Evolutionary conservation across 1,139 yeast species (phyloP).

Genomic region (Candida tunisiensis): DNA sequence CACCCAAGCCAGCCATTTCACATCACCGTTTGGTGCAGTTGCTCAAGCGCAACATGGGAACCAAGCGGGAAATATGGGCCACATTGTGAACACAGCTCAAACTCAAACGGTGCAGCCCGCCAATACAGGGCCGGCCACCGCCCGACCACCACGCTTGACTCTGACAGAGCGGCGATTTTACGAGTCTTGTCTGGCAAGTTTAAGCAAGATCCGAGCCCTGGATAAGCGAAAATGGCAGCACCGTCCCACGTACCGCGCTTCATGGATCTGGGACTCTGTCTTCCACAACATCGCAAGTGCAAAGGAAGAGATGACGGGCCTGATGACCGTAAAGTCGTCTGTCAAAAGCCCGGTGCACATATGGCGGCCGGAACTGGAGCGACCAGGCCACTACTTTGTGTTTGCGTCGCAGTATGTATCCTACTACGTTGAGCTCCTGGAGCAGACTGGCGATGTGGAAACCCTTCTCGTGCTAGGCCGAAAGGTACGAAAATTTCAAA

Average conservation of each 20-base stretch:
- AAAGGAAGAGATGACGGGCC: constrained; percentile 31
- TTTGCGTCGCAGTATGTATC: constrained; percentile 57
- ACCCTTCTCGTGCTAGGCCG: constrained; percentile 45
- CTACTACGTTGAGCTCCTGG: constrained; percentile 43
- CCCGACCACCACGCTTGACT: too few relatives aligned
- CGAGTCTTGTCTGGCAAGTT: too few relatives aligned
- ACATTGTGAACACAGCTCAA: too few relatives aligned
- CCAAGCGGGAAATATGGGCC: too few relatives aligned
- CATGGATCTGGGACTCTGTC: constrained; percentile 41
- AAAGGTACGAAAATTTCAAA: constrained; percentile 56
- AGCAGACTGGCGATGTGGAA: constrained; percentile 37
- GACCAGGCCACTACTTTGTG: constrained; percentile 86
- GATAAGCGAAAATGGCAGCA: constrained; percentile 93
- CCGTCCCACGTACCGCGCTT: constrained; percentile 60
- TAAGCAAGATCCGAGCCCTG: constrained; percentile 30
- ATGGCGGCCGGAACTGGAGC: constrained; percentile 86
- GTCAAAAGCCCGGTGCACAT: constrained; percentile 64
- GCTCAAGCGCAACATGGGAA: too few relatives aligned
- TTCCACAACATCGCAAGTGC: constrained; percentile 38
- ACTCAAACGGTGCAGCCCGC: too few relatives aligned
- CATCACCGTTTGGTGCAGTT: too few relatives aligned
- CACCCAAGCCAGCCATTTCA: too few relatives aligned
- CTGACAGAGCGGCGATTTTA: too few relatives aligned
- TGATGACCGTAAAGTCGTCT: constrained; percentile 48
- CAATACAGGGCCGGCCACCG: too few relatives aligned